Evolutionary conservation across 345 rosid species (phyloP).

Genomic region (Pseudoturritis turrita): DNA sequence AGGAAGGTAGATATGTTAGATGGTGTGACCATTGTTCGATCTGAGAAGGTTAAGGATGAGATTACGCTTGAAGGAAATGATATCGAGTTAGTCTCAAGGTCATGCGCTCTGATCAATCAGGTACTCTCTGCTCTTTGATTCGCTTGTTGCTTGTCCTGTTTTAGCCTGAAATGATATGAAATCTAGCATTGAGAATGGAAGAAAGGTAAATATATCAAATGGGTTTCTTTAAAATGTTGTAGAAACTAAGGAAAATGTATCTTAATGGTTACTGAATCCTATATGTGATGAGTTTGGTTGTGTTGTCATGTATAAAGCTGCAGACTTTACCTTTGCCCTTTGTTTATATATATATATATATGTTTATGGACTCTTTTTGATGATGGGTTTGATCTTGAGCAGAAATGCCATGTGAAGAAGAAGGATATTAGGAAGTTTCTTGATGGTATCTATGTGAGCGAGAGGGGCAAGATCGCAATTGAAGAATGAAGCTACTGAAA

Average conservation of each 20-base stretch:
- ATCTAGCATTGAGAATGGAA: neutral
- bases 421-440: constrained; percentile 64
- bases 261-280: neutral
- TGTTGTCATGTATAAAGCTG: neutral
- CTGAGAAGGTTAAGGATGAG: constrained; percentile 54
- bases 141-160: neutral
- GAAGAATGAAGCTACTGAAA: constrained; percentile 36
- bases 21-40: constrained; percentile 40
- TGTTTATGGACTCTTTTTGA: neutral
- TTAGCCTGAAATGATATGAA: neutral
- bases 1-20: constrained; percentile 51
- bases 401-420: constrained; percentile 72
- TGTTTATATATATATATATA: too few relatives aligned
- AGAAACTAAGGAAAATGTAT: neutral
- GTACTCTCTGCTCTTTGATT: constrained; percentile 6
- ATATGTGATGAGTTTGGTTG: neutral
- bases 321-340: neutral
- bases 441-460: constrained; percentile 63
- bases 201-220: neutral
- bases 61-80: constrained; percentile 43
- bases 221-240: neutral
- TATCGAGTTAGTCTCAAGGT: constrained; percentile 44
- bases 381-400: constrained; percentile 6
- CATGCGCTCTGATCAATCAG: constrained; percentile 52
- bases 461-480: constrained; percentile 43